Evolutionary conservation across 192 early-diverging fungal species (phyloP).

Genomic region (Mortierella alpina): DNA sequence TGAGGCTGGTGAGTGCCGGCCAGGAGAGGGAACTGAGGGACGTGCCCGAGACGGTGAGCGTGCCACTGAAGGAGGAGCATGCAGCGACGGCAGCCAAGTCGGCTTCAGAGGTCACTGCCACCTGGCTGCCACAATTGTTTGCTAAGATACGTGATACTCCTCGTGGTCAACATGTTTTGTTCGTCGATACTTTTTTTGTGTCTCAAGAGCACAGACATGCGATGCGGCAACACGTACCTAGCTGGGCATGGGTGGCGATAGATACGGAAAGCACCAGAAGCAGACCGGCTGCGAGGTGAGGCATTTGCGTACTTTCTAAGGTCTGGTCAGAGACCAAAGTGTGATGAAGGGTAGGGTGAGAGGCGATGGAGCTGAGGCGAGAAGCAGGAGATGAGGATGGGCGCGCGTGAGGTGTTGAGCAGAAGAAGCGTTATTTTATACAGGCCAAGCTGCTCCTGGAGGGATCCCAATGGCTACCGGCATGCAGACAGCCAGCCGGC

Average conservation of each 20-base stretch:
- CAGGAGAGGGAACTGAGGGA: slow-evolving; percentile 15
- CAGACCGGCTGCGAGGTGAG: slow-evolving; percentile 12
- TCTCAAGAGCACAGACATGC: too few species aligned
- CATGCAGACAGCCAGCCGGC: too few species aligned
- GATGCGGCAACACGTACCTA: slow-evolving; percentile 1
- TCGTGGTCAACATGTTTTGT: background rate
- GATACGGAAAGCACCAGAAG: slow-evolving; percentile 20
- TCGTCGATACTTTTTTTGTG: background rate
- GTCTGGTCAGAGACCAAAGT: background rate
- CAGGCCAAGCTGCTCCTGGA: too few species aligned
- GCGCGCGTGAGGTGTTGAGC: too few species aligned
- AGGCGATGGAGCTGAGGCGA: too few species aligned
- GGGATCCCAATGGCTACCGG: too few species aligned
- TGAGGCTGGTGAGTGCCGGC: slow-evolving; percentile 29
- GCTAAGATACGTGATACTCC: too few species aligned
- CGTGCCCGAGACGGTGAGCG: slow-evolving; percentile 13
- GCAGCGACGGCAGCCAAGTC: slow-evolving; percentile 12
- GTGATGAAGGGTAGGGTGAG: too few species aligned
- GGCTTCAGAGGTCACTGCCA: slow-evolving; percentile 16
- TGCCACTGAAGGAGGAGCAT: slow-evolving; percentile 33
- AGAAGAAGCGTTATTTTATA: too few species aligned
- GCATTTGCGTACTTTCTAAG: background rate
- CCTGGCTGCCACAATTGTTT: slow-evolving; percentile 15
- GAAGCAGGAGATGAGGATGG: too few species aligned
- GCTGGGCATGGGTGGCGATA: slow-evolving; percentile 21